Evolutionary conservation across 371 early-diverging fungal species (phyloP).

Genomic region (Mortierella sp.): DNA sequence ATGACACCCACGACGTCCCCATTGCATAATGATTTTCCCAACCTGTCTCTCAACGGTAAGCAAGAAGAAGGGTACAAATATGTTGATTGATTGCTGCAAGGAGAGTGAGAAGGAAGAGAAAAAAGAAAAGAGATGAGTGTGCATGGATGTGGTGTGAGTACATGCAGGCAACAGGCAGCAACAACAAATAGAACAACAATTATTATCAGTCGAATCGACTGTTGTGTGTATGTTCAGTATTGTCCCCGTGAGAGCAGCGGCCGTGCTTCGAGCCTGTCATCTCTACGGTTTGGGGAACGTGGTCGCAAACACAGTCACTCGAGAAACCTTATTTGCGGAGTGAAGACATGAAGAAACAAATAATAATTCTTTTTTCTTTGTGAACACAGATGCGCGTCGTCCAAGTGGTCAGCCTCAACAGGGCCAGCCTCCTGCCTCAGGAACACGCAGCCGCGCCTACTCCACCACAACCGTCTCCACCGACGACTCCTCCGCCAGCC

Average conservation of each 20-base stretch:
- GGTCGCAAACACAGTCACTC: slow-evolving; percentile 8
- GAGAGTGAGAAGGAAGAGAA: not conserved
- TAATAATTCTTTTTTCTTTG: not conserved
- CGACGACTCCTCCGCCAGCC: slow-evolving; percentile 50
- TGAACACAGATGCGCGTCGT: slow-evolving; percentile 17
- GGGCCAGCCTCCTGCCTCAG: slow-evolving; percentile 1
- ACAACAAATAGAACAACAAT: not conserved
- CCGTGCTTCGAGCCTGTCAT: slow-evolving; percentile 28
- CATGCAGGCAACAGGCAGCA: not conserved
- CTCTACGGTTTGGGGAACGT: slow-evolving; percentile 19
- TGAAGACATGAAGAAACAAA: not conserved
- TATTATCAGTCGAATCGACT: slow-evolving; percentile 7
- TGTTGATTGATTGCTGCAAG: not conserved
- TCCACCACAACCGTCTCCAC: slow-evolving; percentile 50
- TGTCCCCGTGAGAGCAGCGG: not conserved
- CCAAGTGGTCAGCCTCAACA: slow-evolving; percentile 3
- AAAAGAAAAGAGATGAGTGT: not conserved
- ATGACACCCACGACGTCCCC: slow-evolving; percentile 50
- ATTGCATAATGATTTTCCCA: slow-evolving; percentile 36
- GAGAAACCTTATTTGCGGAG: not conserved
- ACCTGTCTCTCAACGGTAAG: slow-evolving; percentile 54
- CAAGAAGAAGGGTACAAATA: not conserved
- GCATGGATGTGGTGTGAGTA: not conserved
- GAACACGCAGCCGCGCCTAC: slow-evolving; percentile 33
- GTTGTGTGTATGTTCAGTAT: too few relatives aligned